Evolutionary conservation across 768 basidiomycete genomes (phyloP).

Genomic region (Gloeopeniophorella convolvens): DNA sequence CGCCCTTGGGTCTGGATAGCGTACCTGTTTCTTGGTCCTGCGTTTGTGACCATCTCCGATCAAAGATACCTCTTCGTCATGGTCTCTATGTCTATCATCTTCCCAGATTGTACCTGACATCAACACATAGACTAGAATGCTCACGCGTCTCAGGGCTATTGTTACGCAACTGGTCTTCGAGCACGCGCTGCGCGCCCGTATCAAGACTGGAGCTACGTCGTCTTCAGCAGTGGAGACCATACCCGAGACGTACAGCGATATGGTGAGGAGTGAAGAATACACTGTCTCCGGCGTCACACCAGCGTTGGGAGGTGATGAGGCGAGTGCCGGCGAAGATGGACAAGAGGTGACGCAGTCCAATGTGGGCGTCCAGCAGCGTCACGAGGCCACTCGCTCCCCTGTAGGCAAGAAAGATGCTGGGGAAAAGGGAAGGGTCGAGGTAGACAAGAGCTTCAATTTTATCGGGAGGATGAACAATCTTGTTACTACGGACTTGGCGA

Average conservation of each 20-base stretch:
- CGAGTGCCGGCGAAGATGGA: no score
- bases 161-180: slow-evolving; percentile 50
- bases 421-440: slow-evolving; percentile 21
- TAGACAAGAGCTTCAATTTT: no score
- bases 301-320: no score
- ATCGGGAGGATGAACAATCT: slow-evolving; percentile 76
- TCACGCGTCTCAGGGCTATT: slow-evolving; percentile 39
- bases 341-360: no score
- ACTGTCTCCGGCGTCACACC: slow-evolving; percentile 20
- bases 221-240: slow-evolving; percentile 19
- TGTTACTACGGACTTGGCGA: slow-evolving; percentile 54
- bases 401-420: neutral
- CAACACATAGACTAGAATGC: slow-evolving; percentile 27
- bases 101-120: no score
- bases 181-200: slow-evolving; percentile 46
- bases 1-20: slow-evolving; percentile 68
- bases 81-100: no score
- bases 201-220: slow-evolving; percentile 38
- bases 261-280: slow-evolving; percentile 21
- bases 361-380: no score
- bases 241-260: slow-evolving; percentile 22
- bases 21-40: slow-evolving; percentile 43
- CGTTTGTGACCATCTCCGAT: slow-evolving; percentile 35
- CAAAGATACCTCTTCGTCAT: slow-evolving; percentile 47
- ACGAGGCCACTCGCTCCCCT: neutral